Evolutionary conservation across 306 rosid genomes (phyloP).

Genomic region (Acacia crassicarpa): DNA sequence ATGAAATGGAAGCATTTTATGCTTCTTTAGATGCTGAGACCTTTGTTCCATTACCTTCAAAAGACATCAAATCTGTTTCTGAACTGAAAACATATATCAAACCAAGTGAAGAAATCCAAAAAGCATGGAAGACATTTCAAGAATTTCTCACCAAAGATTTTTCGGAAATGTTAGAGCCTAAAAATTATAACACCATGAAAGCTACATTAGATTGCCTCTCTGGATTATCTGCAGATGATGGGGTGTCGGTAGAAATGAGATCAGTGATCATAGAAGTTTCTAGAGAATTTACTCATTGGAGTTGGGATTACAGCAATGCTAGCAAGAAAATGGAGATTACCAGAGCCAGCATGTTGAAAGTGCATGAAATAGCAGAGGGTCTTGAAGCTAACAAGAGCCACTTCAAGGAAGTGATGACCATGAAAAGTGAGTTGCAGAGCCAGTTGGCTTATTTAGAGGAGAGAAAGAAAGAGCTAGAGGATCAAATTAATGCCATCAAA

Average conservation of each 20-base stretch:
- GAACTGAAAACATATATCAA: not conserved
- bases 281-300: constrained; percentile 28
- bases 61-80: not conserved
- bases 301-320: constrained; percentile 23
- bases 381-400: constrained; percentile 29
- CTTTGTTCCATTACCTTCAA: not conserved
- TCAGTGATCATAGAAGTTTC: constrained; percentile 25
- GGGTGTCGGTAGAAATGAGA: constrained; percentile 25
- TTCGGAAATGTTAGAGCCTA: not conserved
- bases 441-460: constrained; percentile 28
- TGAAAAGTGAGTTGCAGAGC: constrained; percentile 20
- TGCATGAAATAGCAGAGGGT: constrained; percentile 21
- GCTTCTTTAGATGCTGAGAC: constrained; percentile 32
- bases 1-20: constrained; percentile 37
- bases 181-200: constrained; percentile 12
- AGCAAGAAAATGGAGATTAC: constrained; percentile 17
- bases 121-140: constrained; percentile 20
- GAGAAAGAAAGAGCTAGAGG: constrained; percentile 35
- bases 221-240: constrained; percentile 23
- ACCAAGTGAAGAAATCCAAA: constrained; percentile 23
- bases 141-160: constrained; percentile 29
- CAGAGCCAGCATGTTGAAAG: constrained; percentile 13
- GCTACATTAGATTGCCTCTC: constrained; percentile 23
- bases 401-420: constrained; percentile 17
- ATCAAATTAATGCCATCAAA: constrained; percentile 24